Base-by-base conservation (phyloP, 805 yeast species). In the Wickerhamomyces chaumierensis region DNA sequence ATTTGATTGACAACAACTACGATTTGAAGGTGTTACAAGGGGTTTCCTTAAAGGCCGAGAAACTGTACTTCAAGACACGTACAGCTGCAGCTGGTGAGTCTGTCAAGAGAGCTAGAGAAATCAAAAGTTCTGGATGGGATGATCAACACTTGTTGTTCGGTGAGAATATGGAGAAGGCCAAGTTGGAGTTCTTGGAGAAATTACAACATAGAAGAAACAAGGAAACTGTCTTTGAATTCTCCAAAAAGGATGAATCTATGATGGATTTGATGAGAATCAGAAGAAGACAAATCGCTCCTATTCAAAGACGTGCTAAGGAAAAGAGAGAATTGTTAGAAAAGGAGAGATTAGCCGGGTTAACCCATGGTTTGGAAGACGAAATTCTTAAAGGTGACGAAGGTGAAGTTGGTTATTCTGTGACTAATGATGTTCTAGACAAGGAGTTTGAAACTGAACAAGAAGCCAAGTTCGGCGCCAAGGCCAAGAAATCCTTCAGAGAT, bases 161-260 rank as follows among this genome's bases (percentile, higher is more conserved):
- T 18, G 69, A 73, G 23, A 85, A 85, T 52, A 56, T 69, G 39
- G 95, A 84, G 48, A 69, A 68, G 45, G 92, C 82, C 48, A 84
- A 83, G 55, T 68, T 81, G 19, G 69, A 61, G 33, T 79, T 92
- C 51, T 68, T 92, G 46, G 82, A 75, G 5, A 76, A 77, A 49
- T 63, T 92, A 43, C 74, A 75, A 42, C 71, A 83, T 48, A 69
- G 96, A 54, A 58, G 66, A 33, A 66, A 75, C 37, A 81, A 84
- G 51, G 97, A 92, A 56, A 92, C 98, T 0, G 96, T 92, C 3
- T 92, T 92, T 56, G 99, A 92, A 59, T 81, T 87, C 59, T 73
- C 78, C 43, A 75, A 78, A 51, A 65, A 69, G 37, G 70, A 68
- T 37, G 84, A 78, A 47, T 80, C 80, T 46, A 67, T 86, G 54